Percentiles rank a stretch among this genome's conserved stretches.
phyloP scores from a whole-genome alignment of 495 filamentous ascomycete species.

The Cryomyces antarcticus region DNA sequence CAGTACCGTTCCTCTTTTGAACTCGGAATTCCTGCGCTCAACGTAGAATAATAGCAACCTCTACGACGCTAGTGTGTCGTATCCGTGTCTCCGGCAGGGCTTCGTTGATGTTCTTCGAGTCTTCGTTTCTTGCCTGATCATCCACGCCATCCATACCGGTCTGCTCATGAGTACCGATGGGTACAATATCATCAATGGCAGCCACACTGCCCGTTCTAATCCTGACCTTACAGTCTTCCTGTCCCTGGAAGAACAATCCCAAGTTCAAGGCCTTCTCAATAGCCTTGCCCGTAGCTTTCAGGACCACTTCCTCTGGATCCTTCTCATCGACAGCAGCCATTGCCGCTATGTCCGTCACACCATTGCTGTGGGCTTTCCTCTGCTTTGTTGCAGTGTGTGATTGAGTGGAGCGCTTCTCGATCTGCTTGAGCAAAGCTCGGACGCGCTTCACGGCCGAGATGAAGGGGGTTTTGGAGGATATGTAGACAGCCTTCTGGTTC shows the following conservation, averaged over 20 bases:
- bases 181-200: slow-evolving; percentile 22
- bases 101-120: not conserved
- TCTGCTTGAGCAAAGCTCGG: slow-evolving; percentile 43
- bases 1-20: too few species aligned
- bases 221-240: slow-evolving; percentile 13
- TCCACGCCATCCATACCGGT: not conserved
- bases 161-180: not conserved
- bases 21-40: not conserved
- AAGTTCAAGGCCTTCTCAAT: slow-evolving; percentile 45
- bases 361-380: too few species aligned
- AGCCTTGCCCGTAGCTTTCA: slow-evolving; percentile 64
- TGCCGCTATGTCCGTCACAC: not conserved
- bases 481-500: slow-evolving; percentile 50
- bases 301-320: slow-evolving; percentile 34
- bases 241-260: slow-evolving; percentile 20
- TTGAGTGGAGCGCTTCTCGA: slow-evolving; percentile 35
- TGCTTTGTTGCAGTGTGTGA: too few species aligned
- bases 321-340: slow-evolving; percentile 8
- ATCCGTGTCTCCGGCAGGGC: slow-evolving; percentile 10
- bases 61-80: slow-evolving; percentile 9
- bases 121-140: not conserved
- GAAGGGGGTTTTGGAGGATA: slow-evolving; percentile 56
- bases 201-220: slow-evolving; percentile 19
- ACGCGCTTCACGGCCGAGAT: slow-evolving; percentile 68
- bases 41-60: slow-evolving; percentile 9